Evolutionary conservation across 768 basidiomycete species (phyloP), one percentile per base, ranked within the genome.

Genomic region (Russula earlei): DNA sequence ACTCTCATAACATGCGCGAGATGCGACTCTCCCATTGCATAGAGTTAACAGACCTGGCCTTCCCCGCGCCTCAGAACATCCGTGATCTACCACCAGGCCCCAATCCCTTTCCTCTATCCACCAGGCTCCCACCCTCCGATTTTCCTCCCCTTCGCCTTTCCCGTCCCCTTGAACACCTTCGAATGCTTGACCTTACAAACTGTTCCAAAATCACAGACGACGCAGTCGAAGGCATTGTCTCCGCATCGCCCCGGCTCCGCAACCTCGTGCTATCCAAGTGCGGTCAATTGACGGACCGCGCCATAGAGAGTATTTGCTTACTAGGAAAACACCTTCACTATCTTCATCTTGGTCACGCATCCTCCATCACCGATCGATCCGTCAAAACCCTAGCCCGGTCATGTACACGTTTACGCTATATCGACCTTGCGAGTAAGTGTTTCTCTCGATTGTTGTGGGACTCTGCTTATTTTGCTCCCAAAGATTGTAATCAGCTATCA

Each of bases 301-400:
- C 87, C 2, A 81, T 98, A 36, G 84, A 87, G 62, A 85, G 80
- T 56, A 88, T 98, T 33, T 89, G 89, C 68, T 77, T 75, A 65
- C 77, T 99, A 17, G 94, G 94, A n/a, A 86, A 87, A 67, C 82
- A 93, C 67, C 68, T 99, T 33, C 96, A 98, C 67, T 91, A 95
- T 67, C 79, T 99, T 33, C 96, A 99, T 68, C 77, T 98, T 38
- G 96, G 93, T 7, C 95, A 99, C 72, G 88, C 91, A 7, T 75
- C 75, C 62, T 84, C 83, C 63, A 92, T 98, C 60, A 95, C 92
- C 7, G 96, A 99, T 68, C 79, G 79, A 38, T 91, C 88, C 8
- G 87, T 99, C 34, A 84, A 82, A 53, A 77, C 79, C 10, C 75
- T 99, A 22, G 94, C 92, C 11, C 77, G 90, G 41, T 78, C 81